phyloP scores from a whole-genome alignment of 2,329 filamentous ascomycete genomes.

The Diaporthe vexans region DNA sequence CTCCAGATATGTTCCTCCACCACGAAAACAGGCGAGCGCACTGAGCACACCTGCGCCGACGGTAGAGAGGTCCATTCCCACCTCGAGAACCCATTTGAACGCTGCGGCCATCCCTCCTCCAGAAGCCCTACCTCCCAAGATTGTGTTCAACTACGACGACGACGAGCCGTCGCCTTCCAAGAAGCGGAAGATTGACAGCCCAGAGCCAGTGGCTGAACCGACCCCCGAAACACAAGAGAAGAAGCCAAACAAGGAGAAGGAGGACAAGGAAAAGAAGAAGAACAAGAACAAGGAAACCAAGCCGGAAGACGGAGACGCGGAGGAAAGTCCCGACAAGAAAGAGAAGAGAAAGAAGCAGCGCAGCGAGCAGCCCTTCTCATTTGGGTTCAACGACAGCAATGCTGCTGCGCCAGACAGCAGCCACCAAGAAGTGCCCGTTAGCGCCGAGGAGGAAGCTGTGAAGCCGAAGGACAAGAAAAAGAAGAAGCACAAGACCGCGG shows the following conservation, averaged over 20 bases:
- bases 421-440: neutral
- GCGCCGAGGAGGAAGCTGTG: neutral
- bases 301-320: conserved; percentile 44
- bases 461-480: conserved; percentile 45
- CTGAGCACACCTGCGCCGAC: neutral
- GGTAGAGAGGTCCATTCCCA: neutral
- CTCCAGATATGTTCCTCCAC: conserved; percentile 42
- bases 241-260: conserved; percentile 45
- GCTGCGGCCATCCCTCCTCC: conserved; percentile 39
- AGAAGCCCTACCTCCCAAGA: conserved; percentile 35
- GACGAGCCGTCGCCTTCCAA: conserved; percentile 40
- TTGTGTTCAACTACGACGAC: conserved; percentile 47
- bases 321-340: conserved; percentile 63
- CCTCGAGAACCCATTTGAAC: conserved; percentile 39
- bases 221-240: conserved; percentile 43
- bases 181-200: conserved; percentile 39
- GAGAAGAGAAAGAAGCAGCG: conserved; percentile 64
- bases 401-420: too few relatives aligned
- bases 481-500: neutral
- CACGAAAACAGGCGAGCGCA: conserved; percentile 7
- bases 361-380: conserved; percentile 3
- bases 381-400: neutral
- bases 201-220: conserved; percentile 14
- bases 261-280: conserved; percentile 51
- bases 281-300: conserved; percentile 44